phyloP scores from a whole-genome alignment of 257 asterid species.

The Solanum arcanum region DNA sequence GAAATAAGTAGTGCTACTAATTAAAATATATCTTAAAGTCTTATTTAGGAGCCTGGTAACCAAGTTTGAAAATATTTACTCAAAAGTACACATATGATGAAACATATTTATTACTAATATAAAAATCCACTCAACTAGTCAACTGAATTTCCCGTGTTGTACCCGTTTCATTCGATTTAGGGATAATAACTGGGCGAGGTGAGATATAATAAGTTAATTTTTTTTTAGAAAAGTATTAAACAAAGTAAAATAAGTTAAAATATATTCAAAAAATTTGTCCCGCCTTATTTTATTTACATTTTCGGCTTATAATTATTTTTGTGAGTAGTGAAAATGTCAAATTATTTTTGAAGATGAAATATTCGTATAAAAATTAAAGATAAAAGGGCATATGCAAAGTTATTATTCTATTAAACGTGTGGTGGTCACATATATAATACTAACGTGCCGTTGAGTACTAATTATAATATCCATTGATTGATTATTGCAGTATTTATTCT shows the following conservation, averaged over 20 bases:
- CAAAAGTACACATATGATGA: not conserved
- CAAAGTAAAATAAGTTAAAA: not conserved
- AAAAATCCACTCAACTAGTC: not conserved
- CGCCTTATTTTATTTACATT: not conserved
- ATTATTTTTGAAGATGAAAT: not conserved
- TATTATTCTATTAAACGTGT: not conserved
- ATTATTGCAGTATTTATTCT: not conserved
- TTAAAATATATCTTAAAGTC: not conserved
- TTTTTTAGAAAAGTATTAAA: not conserved
- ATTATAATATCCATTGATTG: not conserved
- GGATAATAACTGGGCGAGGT: too few relatives aligned
- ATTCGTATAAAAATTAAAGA: not conserved
- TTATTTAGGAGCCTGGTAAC: not conserved
- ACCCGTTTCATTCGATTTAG: not conserved
- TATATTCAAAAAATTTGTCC: not conserved
- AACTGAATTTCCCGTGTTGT: not conserved
- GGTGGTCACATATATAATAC: not conserved
- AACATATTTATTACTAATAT: not conserved
- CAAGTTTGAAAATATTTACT: not conserved
- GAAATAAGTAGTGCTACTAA: not conserved
- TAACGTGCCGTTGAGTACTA: not conserved
- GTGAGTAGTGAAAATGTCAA: not conserved
- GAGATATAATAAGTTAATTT: too few relatives aligned
- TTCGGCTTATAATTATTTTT: not conserved
- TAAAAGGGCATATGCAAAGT: not conserved